Evolutionary conservation across 2,329 filamentous ascomycete genomes (phyloP), one percentile per base, ranked within the genome.

Genomic region (Setomelanomma holmii): DNA sequence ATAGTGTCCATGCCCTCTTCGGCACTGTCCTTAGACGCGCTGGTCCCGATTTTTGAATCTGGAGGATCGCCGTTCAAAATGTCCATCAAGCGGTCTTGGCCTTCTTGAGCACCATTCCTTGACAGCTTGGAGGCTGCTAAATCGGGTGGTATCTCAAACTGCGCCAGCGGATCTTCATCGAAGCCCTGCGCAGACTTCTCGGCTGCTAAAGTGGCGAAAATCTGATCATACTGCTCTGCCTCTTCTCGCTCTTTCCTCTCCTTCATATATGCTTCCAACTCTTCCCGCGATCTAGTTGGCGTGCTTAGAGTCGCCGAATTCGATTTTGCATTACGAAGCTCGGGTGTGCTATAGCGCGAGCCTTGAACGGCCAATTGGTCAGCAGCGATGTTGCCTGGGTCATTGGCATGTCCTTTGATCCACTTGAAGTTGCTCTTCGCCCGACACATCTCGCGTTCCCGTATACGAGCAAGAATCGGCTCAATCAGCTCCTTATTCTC

Each of bases 401-500:
- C 81, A 39, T 81, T 80, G 21, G 82, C 82, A 71, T 99, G 95
- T 0, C 92, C 95, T 76, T 96, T 96, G 40, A 97, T 86, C 93
- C 93, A 98, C 57, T 87, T 82, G 67, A 96, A 95, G 47, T 84
- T 77, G 0, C 90, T 96, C 60, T 80, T 76, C 1, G 80, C 77
- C 46, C 76, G 78, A 40, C 63, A 63, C 30, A 57, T 45, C 42
- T 85, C 82, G 42, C 91, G 82, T 71, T 90, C 84, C 20, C 89
- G 85, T 43, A 97, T 89, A 64, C 85, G 84, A 5, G 81, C 79
- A 35, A 92, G 77, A 40, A 96, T 87, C 2, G 84, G 84, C 70
- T 89, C 83, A 51, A 98, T 84, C 17, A 98, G 77, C 66, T 99
- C 95, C 67, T 86, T 86, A 73, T 99, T 98, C 78, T 93, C 89